A percentile compares a stretch with the other conserved stretches of the same genome.
These are phyloP conservation scores for Jamesozyma piceae DNA, from an alignment of 805 yeast species.

Conservation along the genomic window DNA sequence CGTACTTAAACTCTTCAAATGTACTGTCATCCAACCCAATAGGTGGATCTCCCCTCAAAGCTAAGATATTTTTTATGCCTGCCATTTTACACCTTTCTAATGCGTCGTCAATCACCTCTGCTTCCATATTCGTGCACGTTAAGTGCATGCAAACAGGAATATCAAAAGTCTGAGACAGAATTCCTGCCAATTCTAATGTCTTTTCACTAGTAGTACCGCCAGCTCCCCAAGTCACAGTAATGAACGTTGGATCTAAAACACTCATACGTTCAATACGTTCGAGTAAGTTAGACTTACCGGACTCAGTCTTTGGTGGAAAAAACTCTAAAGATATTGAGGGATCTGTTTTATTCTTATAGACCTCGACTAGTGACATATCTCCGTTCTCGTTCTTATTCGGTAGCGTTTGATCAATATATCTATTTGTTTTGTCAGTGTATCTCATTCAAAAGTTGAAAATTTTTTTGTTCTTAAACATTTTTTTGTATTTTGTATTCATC, in stretches of 20 bases:
- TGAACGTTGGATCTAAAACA: conserved; percentile 76
- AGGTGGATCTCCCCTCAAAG: conserved; percentile 94
- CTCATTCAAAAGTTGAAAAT: not conserved
- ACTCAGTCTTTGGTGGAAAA: conserved; percentile 93
- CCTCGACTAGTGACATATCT: conserved; percentile 35
- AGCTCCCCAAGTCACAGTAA: conserved; percentile 97
- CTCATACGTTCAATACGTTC: conserved; percentile 87
- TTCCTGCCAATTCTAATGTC: conserved; percentile 71
- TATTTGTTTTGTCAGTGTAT: not conserved
- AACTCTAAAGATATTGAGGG: conserved; percentile 82
- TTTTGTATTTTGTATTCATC: not conserved
- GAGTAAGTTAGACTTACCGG: conserved; percentile 73
- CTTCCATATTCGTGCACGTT: conserved; percentile 91
- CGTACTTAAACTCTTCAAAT: conserved; percentile 47
- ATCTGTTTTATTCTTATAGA: conserved; percentile 41
- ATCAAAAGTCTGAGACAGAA: conserved; percentile 64
- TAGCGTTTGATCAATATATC: not conserved
- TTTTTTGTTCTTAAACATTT: not conserved
- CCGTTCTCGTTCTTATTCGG: too few relatives aligned
- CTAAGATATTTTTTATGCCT: conserved; percentile 86
- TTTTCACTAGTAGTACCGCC: conserved; percentile 90
- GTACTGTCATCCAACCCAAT: conserved; percentile 39
- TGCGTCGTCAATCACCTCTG: conserved; percentile 68
- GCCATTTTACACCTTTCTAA: conserved; percentile 55
- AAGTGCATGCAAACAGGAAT: conserved; percentile 90